Base-by-base conservation (phyloP, 176 grass and related monocot genomes). In the Carex littledalei region DNA sequence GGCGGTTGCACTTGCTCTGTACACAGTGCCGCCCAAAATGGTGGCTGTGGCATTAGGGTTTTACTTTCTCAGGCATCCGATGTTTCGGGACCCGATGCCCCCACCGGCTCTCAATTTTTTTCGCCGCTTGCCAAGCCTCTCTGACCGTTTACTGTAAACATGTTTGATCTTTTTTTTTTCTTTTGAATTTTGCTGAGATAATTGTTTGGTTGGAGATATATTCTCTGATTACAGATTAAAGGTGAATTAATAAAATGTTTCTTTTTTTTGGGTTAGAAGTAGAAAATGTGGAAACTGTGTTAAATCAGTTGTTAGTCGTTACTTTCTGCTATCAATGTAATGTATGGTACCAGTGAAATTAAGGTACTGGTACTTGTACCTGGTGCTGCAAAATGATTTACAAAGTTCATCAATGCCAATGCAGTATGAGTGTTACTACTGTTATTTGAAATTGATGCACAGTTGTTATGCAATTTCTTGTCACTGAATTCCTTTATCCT, bases 41-140 rank as follows among this genome's bases (percentile, higher is more conserved):
- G 96, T 99, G 77, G 93, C 96, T 83, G 96, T 99, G 13, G 96
- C 91, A 1, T 32, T 85, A 29, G 96, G 96, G 12, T 99, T 99
- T 94, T 99, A 99, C 88, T 94, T 95, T 86, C 91, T 99, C 72
- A 88, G 96, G 15, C 93, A 99, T 72, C 96, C 96, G 0, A 95
- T 99, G 96, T 99, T 95, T 87, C 85, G 93, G 87, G 93, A 99
- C 81, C 93, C 96, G 0, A 99, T 99, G 96, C 96, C 96, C 1
- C 91, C 96, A 14, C 72, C 93, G 0, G 84, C 88, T 64, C 83
- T 95, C 88, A 99, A 99, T 87, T 99, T 99, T 87, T 99, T 99
- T 89, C 96, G 96, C 49, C 91, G 96, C 1, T 86, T 99, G 86
- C 96, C 96, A 0, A 99, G 96, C 66, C 88, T 99, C 8, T 95